phyloP scores from a whole-genome alignment of 176 grass and related monocot genomes.

The Paspalum notatum region DNA sequence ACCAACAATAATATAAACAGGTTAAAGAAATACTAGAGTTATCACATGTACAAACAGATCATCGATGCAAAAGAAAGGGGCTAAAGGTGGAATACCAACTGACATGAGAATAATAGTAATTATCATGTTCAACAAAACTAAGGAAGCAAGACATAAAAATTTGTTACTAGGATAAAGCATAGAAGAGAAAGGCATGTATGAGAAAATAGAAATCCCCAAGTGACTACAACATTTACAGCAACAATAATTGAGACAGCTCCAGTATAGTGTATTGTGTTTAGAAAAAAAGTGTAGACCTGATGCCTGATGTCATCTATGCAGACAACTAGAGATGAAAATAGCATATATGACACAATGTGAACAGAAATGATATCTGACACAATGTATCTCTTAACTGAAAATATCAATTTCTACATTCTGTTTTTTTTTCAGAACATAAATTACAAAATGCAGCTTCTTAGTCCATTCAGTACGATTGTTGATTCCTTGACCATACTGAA shows the following conservation, averaged over 20 bases:
- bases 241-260: not conserved
- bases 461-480: not conserved
- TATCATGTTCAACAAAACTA: conserved; percentile 4
- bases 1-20: conserved; percentile 36
- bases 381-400: not conserved
- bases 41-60: conserved; percentile 12
- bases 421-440: not conserved
- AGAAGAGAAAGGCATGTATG: not conserved
- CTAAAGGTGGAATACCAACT: not conserved
- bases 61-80: not conserved
- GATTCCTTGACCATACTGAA: not conserved
- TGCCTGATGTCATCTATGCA: not conserved
- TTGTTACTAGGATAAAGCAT: not conserved
- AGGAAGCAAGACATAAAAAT: not conserved
- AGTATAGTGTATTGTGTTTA: not conserved
- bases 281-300: not conserved
- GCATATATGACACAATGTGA: not conserved
- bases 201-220: not conserved
- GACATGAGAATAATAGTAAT: not conserved
- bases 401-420: conserved; percentile 16
- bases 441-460: not conserved
- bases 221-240: not conserved
- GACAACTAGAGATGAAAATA: not conserved
- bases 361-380: conserved; percentile 4
- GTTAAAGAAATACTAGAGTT: not conserved